Conservation (phyloP, 1,139 yeast species). For the Candida freyschussii region DNA sequence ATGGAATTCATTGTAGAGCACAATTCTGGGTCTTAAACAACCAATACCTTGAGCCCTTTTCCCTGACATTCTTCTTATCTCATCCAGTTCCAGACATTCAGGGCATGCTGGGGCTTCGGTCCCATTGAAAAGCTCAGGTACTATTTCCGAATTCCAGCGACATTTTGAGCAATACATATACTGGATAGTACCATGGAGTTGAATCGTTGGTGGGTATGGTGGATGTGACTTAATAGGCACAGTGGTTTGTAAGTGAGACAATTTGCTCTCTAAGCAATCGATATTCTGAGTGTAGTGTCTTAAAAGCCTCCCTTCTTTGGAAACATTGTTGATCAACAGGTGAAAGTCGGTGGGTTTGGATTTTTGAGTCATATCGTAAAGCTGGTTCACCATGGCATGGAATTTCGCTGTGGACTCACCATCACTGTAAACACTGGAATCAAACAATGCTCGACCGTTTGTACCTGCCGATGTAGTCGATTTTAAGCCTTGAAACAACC, state of each 20-base stretch:
- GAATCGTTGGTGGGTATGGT: constrained; percentile 54
- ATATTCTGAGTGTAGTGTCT: constrained; percentile 79
- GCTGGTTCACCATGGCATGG: constrained; percentile 66
- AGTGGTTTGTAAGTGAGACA: constrained; percentile 44
- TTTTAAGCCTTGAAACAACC: constrained; percentile 64
- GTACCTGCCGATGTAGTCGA: constrained; percentile 39
- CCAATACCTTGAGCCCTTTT: constrained; percentile 76
- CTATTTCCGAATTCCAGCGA: constrained; percentile 40
- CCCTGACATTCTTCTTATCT: constrained; percentile 51
- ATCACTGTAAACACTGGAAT: constrained; percentile 71
- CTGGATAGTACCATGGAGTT: constrained; percentile 75
- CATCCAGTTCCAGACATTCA: constrained; percentile 50
- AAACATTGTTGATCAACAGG: constrained; percentile 50
- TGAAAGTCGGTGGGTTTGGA: constrained; percentile 75
- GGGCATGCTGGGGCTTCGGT: constrained; percentile 45
- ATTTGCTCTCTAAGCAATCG: constrained; percentile 36
- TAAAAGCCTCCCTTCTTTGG: constrained; percentile 57
- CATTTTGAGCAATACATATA: constrained; percentile 75
- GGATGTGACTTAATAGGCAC: constrained; percentile 37
- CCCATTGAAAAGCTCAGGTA: constrained; percentile 35
- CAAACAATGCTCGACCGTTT: constrained; percentile 77
- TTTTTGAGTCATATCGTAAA: constrained; percentile 52
- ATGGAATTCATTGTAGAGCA: constrained; percentile 79
- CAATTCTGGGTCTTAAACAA: constrained; percentile 73
- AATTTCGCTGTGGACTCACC: constrained; percentile 56